phyloP scores from a whole-genome alignment of 495 filamentous ascomycete genomes.

The Daldinia concentrica region DNA sequence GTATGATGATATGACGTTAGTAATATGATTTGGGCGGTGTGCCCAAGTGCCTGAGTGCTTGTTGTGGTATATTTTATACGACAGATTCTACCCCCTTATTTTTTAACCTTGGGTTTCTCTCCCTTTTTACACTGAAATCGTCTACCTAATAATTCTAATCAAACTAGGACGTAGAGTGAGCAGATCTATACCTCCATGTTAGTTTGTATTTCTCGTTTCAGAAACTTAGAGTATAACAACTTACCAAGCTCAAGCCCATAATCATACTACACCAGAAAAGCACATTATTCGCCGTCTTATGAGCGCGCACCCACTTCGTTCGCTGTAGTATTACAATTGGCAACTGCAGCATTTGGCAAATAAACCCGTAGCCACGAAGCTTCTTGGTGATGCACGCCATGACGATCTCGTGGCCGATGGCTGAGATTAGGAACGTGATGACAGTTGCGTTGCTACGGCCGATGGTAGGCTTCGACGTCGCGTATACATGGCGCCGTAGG shows the following conservation, averaged over 20 bases:
- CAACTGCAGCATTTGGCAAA: conserved; percentile 95
- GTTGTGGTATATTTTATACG: background rate
- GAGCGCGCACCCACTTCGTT: conserved; percentile 75
- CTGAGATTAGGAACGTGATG: conserved; percentile 90
- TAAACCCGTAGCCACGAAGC: conserved; percentile 89
- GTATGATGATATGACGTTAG: background rate
- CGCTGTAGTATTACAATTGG: conserved; percentile 93
- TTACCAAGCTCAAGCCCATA: conserved; percentile 83
- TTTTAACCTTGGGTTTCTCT: background rate
- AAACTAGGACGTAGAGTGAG: conserved; percentile 63
- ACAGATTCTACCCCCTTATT: background rate
- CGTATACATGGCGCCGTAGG: conserved; percentile 93
- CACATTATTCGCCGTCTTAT: conserved; percentile 85
- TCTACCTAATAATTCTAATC: conserved; percentile 14
- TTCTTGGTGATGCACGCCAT: conserved; percentile 99
- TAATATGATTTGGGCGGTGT: background rate
- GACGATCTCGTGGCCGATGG: conserved; percentile 91
- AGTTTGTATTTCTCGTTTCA: conserved; percentile 8
- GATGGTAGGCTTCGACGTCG: conserved; percentile 75
- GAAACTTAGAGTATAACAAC: conserved; percentile 42
- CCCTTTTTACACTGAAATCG: background rate
- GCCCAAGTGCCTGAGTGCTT: background rate
- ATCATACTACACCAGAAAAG: conserved; percentile 98
- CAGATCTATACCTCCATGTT: conserved; percentile 58
- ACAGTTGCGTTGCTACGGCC: conserved; percentile 82